Evolutionary conservation across 2,329 filamentous ascomycete genomes (phyloP).

Genomic region (Hypoxylon sp.): DNA sequence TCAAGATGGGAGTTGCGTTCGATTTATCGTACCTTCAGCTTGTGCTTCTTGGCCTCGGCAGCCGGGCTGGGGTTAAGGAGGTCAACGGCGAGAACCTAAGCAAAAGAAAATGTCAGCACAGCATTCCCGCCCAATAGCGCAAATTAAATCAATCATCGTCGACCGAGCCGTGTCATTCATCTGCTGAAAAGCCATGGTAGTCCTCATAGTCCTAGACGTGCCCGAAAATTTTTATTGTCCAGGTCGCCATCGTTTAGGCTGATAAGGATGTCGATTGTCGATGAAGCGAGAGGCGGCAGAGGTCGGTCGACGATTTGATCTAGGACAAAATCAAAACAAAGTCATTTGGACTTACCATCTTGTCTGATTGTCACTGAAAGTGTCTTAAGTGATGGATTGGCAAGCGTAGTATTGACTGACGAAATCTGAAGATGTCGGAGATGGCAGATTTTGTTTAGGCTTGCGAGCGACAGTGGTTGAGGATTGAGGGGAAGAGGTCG

Average conservation of each 20-base stretch:
- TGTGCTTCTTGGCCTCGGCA: slow-evolving; percentile 99
- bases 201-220: not conserved
- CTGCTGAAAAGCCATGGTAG: not conserved
- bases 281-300: slow-evolving; percentile 18
- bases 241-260: slow-evolving; percentile 8
- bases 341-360: slow-evolving; percentile 73
- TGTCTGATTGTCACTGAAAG: slow-evolving; percentile 68
- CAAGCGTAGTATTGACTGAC: slow-evolving; percentile 65
- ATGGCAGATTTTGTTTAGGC: slow-evolving; percentile 64
- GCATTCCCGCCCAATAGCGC: slow-evolving; percentile 41
- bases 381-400: slow-evolving; percentile 60
- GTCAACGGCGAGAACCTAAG: slow-evolving; percentile 99
- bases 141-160: slow-evolving; percentile 18
- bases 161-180: slow-evolving; percentile 10
- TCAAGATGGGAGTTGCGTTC: slow-evolving; percentile 37
- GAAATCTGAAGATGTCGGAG: slow-evolving; percentile 64
- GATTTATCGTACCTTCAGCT: slow-evolving; percentile 89
- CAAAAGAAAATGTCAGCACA: slow-evolving; percentile 63
- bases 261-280: slow-evolving; percentile 21
- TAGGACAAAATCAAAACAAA: slow-evolving; percentile 27
- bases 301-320: slow-evolving; percentile 37
- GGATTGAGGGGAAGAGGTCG: slow-evolving; percentile 60
- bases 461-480: slow-evolving; percentile 62
- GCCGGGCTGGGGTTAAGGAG: slow-evolving; percentile 98
- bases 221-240: not conserved